These are phyloP conservation scores for Metschnikowia hibisci DNA, from an alignment of 805 yeast genomes.

Conservation along the genomic window DNA sequence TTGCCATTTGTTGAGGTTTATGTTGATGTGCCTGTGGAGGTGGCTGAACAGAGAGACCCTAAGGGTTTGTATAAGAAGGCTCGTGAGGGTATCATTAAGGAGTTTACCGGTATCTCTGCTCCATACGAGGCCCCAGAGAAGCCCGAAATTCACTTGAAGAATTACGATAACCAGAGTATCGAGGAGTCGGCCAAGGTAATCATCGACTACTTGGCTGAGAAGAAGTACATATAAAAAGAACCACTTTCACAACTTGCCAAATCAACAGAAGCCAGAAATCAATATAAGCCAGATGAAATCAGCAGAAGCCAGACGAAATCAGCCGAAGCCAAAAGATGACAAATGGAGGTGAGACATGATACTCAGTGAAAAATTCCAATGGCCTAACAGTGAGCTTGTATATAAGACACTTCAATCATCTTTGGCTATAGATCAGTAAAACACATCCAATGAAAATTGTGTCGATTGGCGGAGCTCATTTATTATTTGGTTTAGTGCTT, in stretches of 20 bases:
- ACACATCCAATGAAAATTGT: too few relatives aligned
- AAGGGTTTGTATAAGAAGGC: slow-evolving; percentile 97
- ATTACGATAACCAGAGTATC: slow-evolving; percentile 58
- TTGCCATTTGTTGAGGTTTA: slow-evolving; percentile 87
- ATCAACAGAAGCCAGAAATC: not conserved
- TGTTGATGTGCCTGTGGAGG: slow-evolving; percentile 89
- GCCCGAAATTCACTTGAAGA: slow-evolving; percentile 80
- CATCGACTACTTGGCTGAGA: slow-evolving; percentile 58
- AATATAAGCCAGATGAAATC: too few relatives aligned
- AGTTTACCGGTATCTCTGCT: slow-evolving; percentile 92
- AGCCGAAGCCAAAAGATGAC: too few relatives aligned
- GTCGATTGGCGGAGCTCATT: too few relatives aligned
- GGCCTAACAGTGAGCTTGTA: too few relatives aligned
- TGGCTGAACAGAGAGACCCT: slow-evolving; percentile 96
- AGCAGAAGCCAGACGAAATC: too few relatives aligned
- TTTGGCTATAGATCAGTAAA: too few relatives aligned
- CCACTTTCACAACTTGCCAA: not conserved
- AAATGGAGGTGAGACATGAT: too few relatives aligned
- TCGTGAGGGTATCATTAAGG: slow-evolving; percentile 88
- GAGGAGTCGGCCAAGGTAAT: slow-evolving; percentile 80
- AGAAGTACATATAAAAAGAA: slow-evolving; percentile 33
- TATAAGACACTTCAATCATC: too few relatives aligned
- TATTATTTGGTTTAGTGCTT: too few relatives aligned
- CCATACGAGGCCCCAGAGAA: slow-evolving; percentile 90
- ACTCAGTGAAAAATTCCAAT: too few relatives aligned